Conservation (phyloP, 164 flowering plant species). For the Magnolia changhungtana region DNA sequence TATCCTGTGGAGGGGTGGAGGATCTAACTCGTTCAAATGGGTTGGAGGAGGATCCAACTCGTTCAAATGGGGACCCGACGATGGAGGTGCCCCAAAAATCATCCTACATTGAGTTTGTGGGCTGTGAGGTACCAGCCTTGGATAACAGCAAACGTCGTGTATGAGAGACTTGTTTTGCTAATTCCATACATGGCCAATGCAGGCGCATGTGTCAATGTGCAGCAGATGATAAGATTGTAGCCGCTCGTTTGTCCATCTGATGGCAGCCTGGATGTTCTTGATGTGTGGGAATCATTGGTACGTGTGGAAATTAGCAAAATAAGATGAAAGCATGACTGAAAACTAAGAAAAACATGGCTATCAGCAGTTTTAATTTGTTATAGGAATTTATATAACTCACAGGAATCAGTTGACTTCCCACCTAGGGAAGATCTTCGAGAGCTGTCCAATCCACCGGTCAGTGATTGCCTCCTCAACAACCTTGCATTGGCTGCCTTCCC, state of each 20-base stretch:
- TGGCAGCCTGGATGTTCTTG: too few relatives aligned
- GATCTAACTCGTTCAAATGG: not conserved
- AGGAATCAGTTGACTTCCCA: slow-evolving; percentile 43
- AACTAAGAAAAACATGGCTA: not conserved
- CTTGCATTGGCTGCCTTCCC: slow-evolving; percentile 40
- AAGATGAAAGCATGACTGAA: not conserved
- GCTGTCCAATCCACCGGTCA: slow-evolving; percentile 49
- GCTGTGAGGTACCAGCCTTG: too few relatives aligned
- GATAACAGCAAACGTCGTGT: too few relatives aligned
- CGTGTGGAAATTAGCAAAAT: not conserved
- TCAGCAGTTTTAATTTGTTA: not conserved
- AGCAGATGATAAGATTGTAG: too few relatives aligned
- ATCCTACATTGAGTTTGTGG: too few relatives aligned
- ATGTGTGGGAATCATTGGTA: too few relatives aligned
- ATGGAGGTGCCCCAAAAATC: too few relatives aligned
- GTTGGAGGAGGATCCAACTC: not conserved
- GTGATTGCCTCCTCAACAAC: slow-evolving; percentile 60
- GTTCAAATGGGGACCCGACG: not conserved
- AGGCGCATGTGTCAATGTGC: too few relatives aligned
- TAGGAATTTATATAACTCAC: slow-evolving; percentile 30
- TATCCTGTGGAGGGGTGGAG: too few relatives aligned
- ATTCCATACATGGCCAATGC: too few relatives aligned
- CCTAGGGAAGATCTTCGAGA: slow-evolving; percentile 77
- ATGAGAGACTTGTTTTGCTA: too few relatives aligned
- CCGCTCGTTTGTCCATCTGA: too few relatives aligned